A percentile compares a stretch with the other conserved stretches of the same genome.
Conservation (phyloP, 345 rosid genomes). For the Dovyalis caffra region DNA sequence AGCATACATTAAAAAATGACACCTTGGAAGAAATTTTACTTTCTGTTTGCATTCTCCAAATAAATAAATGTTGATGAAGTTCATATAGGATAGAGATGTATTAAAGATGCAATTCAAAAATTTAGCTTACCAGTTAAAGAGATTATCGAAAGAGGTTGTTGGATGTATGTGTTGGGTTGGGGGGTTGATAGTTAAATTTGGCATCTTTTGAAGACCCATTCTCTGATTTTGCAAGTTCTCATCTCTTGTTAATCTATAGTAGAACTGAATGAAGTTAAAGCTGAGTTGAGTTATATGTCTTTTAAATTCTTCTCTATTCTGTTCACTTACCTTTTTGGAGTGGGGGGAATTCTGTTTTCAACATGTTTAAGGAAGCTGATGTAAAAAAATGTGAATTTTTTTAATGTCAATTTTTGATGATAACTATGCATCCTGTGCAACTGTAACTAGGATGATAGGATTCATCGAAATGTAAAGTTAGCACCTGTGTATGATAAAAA, state of each 20-base stretch:
- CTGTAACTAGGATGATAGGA: background rate
- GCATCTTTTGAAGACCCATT: background rate
- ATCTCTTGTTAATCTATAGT: background rate
- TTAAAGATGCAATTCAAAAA: background rate
- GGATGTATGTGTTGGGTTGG: background rate
- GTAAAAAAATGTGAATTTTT: background rate
- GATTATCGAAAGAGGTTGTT: background rate
- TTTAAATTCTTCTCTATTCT: background rate
- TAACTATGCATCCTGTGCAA: background rate
- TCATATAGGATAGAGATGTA: background rate
- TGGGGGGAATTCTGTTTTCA: background rate
- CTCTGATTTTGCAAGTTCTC: background rate
- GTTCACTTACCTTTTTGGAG: background rate
- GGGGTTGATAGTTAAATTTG: background rate
- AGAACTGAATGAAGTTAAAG: too few relatives aligned
- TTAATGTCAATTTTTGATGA: background rate
- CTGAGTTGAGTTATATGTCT: background rate
- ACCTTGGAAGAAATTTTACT: background rate
- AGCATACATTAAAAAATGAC: conserved; percentile 6
- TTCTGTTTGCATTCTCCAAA: background rate
- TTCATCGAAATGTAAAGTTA: background rate
- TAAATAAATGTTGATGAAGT: background rate
- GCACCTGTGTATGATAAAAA: background rate
- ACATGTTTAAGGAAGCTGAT: background rate
- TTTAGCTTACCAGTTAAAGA: background rate